Conservation (phyloP, 441 rosid species). For the Hura crepitans region DNA sequence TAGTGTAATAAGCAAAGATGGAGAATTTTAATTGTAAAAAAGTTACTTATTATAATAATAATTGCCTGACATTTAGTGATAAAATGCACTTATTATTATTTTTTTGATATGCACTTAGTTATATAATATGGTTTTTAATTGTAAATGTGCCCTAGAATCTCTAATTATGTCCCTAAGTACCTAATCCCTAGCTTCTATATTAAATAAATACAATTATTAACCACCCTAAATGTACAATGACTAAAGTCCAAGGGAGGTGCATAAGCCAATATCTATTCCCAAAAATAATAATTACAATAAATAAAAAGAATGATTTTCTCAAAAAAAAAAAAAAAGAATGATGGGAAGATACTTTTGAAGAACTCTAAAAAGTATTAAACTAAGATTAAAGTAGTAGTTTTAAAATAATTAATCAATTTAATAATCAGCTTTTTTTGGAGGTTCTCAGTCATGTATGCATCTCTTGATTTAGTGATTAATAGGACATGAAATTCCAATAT, state of each 20-base stretch:
- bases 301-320: no score
- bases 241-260: background rate
- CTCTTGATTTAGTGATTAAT: no score
- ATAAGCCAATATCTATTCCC: slow-evolving; percentile 4
- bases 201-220: background rate
- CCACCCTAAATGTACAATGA: background rate
- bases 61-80: slow-evolving; percentile 14
- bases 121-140: background rate
- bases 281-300: slow-evolving; percentile 2
- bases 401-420: no score
- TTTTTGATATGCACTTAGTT: background rate
- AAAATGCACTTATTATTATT: no score
- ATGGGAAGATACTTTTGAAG: no score
- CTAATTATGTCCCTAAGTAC: slow-evolving; percentile 4
- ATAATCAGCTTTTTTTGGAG: no score
- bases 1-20: background rate
- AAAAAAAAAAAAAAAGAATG: no score
- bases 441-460: no score
- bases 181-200: slow-evolving; percentile 12
- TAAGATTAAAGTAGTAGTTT: no score
- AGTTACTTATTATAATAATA: background rate
- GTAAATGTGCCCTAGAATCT: slow-evolving; percentile 10
- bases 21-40: slow-evolving; percentile 4
- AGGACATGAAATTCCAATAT: no score
- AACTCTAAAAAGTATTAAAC: no score